phyloP scores from a whole-genome alignment of 1,139 yeast species.

The Yamadazyma sp. region DNA sequence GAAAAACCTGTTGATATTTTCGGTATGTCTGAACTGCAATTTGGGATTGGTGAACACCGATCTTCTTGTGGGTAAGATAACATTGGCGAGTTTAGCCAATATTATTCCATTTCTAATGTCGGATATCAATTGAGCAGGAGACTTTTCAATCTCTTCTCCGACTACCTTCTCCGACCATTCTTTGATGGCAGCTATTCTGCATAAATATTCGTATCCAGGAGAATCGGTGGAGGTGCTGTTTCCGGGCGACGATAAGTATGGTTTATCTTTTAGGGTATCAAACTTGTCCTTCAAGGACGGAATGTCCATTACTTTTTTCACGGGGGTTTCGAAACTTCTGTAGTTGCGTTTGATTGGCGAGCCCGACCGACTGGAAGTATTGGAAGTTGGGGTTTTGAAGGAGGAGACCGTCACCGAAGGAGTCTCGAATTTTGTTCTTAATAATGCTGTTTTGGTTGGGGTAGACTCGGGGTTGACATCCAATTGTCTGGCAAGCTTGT shows the following conservation, averaged over 20 bases:
- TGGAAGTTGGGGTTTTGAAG: constrained; percentile 34
- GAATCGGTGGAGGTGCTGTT: constrained; percentile 31
- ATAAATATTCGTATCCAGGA: constrained; percentile 73
- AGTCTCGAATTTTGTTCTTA: constrained; percentile 40
- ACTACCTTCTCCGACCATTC: constrained; percentile 42
- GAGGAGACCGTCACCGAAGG: constrained; percentile 48
- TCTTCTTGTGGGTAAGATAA: constrained; percentile 67
- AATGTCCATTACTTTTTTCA: constrained; percentile 10
- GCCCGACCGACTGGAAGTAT: constrained; percentile 21
- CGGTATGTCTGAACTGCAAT: constrained; percentile 86
- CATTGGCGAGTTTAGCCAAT: constrained; percentile 75
- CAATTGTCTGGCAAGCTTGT: constrained; percentile 40
- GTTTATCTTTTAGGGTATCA: constrained; percentile 15
- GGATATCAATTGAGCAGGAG: constrained; percentile 50
- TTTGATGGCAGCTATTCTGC: constrained; percentile 86
- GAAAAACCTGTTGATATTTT: constrained; percentile 86
- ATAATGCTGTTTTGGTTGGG: constrained; percentile 30
- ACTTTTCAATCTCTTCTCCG: constrained; percentile 56
- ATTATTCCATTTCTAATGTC: constrained; percentile 80
- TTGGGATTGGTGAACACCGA: constrained; percentile 42
- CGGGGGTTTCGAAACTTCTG: constrained; percentile 15
- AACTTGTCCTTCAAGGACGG: constrained; percentile 17
- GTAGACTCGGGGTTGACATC: constrained; percentile 26
- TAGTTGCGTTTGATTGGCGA: constrained; percentile 21
- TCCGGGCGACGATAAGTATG: constrained; percentile 29